Evolutionary conservation across 2,329 filamentous ascomycete genomes (phyloP).

Genomic region (Pseudocercospora eumusae): DNA sequence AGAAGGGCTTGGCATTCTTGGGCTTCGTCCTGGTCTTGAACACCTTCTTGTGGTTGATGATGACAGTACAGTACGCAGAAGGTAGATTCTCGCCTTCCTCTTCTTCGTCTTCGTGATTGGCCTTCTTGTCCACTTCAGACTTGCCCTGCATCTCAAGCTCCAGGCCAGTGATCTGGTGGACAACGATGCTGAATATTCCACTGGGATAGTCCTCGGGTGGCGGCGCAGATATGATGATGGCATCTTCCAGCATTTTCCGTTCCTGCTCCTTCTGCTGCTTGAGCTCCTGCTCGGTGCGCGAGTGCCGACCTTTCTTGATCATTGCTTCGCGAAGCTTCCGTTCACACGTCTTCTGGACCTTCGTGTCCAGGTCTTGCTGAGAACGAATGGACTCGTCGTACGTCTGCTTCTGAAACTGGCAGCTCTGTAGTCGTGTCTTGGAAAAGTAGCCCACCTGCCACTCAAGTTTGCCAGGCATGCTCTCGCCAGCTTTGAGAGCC

Average conservation of each 20-base stretch:
- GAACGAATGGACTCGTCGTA: conserved; percentile 60
- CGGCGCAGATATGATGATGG: conserved; percentile 68
- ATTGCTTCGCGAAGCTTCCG: conserved; percentile 67
- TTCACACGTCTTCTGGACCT: conserved; percentile 57
- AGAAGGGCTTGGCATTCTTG: conserved; percentile 76
- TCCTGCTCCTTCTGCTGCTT: conserved; percentile 69
- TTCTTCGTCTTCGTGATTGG: conserved; percentile 55
- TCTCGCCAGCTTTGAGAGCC: conserved; percentile 64
- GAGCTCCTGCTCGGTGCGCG: conserved; percentile 53
- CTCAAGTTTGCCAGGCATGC: conserved; percentile 67
- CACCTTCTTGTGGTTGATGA: conserved; percentile 69
- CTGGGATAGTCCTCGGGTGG: conserved; percentile 63
- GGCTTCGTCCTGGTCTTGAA: conserved; percentile 75
- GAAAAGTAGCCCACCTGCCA: conserved; percentile 74
- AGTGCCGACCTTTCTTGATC: conserved; percentile 53
- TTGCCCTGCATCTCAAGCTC: conserved; percentile 64
- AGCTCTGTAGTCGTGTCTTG: conserved; percentile 64
- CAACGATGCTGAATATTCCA: conserved; percentile 68
- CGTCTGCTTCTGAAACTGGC: conserved; percentile 63
- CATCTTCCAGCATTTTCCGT: conserved; percentile 57
- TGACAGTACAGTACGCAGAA: conserved; percentile 70
- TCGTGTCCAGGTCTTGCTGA: conserved; percentile 60
- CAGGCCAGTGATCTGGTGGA: conserved; percentile 71
- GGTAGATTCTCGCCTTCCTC: conserved; percentile 66
- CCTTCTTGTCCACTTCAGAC: conserved; percentile 49